These are phyloP conservation scores for Aspergillus sp. DNA, from an alignment of 2,329 filamentous ascomycete species.

Conservation along the genomic window DNA sequence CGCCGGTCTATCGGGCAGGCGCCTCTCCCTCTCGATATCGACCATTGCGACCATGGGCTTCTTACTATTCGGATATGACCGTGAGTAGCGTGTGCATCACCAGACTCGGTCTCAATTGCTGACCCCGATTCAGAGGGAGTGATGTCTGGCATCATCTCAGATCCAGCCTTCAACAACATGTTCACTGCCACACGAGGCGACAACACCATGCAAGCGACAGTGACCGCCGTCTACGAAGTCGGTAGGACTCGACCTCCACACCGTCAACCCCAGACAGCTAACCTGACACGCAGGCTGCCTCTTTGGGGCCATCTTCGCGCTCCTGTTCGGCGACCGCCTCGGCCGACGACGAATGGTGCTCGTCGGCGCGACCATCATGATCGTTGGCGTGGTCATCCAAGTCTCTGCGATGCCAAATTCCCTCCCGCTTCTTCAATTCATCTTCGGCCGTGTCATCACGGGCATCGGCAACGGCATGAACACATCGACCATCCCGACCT, in stretches of 20 bases:
- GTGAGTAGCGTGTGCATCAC: conserved; percentile 26
- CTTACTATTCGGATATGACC: conserved; percentile 59
- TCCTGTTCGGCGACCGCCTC: conserved; percentile 14
- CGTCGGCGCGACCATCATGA: conserved; percentile 16
- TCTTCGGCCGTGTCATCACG: conserved; percentile 20
- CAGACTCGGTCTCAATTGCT: too few species aligned
- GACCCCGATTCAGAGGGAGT: conserved; percentile 6
- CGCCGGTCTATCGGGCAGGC: conserved; percentile 59
- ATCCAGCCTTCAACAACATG: conserved; percentile 12
- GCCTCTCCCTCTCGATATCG: conserved; percentile 57
- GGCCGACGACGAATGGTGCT: conserved; percentile 17
- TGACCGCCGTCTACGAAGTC: conserved; percentile 13
- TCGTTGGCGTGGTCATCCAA: conserved; percentile 16
- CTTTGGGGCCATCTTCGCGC: conserved; percentile 14
- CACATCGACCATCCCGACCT: conserved; percentile 19
- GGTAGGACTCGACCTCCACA: neutral
- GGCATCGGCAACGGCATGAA: conserved; percentile 21
- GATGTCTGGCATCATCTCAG: conserved; percentile 13
- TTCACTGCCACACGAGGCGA: conserved; percentile 9
- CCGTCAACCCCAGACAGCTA: neutral
- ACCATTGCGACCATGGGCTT: conserved; percentile 64
- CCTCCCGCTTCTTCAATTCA: conserved; percentile 17
- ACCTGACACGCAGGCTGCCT: conserved; percentile 6
- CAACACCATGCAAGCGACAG: conserved; percentile 12
- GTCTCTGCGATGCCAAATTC: conserved; percentile 14